Evolutionary conservation across 2,329 filamentous ascomycete species (phyloP).

Genomic region (Monosporascus sp.): DNA sequence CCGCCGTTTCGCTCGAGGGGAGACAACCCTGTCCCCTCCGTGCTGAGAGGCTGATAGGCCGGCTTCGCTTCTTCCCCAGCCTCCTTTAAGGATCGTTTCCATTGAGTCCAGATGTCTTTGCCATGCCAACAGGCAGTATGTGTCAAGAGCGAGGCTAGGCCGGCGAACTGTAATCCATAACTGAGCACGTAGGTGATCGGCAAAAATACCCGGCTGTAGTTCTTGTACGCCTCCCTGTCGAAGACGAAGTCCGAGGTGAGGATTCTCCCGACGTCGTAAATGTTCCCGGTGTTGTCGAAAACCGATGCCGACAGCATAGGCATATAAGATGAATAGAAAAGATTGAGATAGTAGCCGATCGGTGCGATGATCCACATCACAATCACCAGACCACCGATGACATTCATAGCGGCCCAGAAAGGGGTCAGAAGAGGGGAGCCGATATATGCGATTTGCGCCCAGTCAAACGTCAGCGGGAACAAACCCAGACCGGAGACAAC

Average conservation of each 20-base stretch:
- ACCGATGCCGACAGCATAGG: slow-evolving; percentile 80
- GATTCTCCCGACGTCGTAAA: slow-evolving; percentile 78
- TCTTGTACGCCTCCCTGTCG: slow-evolving; percentile 67
- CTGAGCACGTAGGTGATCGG: slow-evolving; percentile 84
- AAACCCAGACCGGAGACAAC: slow-evolving; percentile 79
- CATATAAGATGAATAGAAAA: slow-evolving; percentile 78
- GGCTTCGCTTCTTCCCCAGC: slow-evolving; percentile 46
- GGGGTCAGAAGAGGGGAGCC: slow-evolving; percentile 79
- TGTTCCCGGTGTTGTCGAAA: slow-evolving; percentile 76
- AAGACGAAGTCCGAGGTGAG: slow-evolving; percentile 74
- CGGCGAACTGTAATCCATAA: slow-evolving; percentile 82
- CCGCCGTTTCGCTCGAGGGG: slow-evolving; percentile 14
- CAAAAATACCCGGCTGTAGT: slow-evolving; percentile 79
- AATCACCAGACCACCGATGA: slow-evolving; percentile 70
- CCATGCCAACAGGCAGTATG: slow-evolving; percentile 85
- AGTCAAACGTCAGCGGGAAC: slow-evolving; percentile 85
- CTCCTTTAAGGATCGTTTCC: slow-evolving; percentile 64
- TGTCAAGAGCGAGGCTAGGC: slow-evolving; percentile 70
- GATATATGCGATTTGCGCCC: slow-evolving; percentile 85
- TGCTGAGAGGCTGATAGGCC: slow-evolving; percentile 46
- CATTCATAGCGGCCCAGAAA: slow-evolving; percentile 83
- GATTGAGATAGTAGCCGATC: slow-evolving; percentile 73
- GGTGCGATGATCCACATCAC: slow-evolving; percentile 85
- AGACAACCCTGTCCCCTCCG: slow-evolving; percentile 16
- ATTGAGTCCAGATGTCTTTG: slow-evolving; percentile 73